Percentiles rank a stretch among this genome's conserved stretches.
These are phyloP conservation scores for Solanum tacnaense DNA, from an alignment of 257 asterid species.

Conservation along the genomic window DNA sequence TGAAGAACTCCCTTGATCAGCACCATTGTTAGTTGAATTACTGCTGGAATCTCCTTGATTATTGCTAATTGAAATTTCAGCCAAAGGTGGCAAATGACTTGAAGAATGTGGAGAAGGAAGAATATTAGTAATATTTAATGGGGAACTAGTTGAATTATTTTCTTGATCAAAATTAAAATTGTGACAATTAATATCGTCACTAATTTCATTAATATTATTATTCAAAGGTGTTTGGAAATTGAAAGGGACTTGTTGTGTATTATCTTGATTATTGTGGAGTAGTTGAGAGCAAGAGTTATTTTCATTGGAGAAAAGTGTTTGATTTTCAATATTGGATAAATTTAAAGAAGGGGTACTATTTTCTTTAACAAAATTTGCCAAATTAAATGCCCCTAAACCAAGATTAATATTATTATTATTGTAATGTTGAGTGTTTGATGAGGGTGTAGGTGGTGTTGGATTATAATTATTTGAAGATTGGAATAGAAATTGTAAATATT, in stretches of 20 bases:
- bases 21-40: slow-evolving; percentile 8
- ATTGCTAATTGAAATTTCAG: slow-evolving; percentile 9
- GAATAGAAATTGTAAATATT: slow-evolving; percentile 40
- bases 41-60: slow-evolving; percentile 17
- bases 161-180: neutral
- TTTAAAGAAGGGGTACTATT: neutral
- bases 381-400: neutral
- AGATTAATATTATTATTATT: neutral
- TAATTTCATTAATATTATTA: neutral
- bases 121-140: slow-evolving; percentile 8
- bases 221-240: slow-evolving; percentile 12
- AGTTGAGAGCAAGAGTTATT: slow-evolving; percentile 16
- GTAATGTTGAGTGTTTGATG: neutral
- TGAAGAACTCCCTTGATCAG: slow-evolving; percentile 5
- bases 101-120: slow-evolving; percentile 10
- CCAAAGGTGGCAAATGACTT: slow-evolving; percentile 25
- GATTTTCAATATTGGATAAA: slow-evolving; percentile 16
- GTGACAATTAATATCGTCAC: neutral
- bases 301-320: slow-evolving; percentile 24
- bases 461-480: slow-evolving; percentile 13
- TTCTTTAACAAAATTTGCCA: neutral
- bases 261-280: slow-evolving; percentile 19
- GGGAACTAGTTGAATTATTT: slow-evolving; percentile 15
- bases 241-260: slow-evolving; percentile 37
- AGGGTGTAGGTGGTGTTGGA: neutral